Conservation (phyloP, 805 yeast species). For the Saccharomycopsis sp. region DNA sequence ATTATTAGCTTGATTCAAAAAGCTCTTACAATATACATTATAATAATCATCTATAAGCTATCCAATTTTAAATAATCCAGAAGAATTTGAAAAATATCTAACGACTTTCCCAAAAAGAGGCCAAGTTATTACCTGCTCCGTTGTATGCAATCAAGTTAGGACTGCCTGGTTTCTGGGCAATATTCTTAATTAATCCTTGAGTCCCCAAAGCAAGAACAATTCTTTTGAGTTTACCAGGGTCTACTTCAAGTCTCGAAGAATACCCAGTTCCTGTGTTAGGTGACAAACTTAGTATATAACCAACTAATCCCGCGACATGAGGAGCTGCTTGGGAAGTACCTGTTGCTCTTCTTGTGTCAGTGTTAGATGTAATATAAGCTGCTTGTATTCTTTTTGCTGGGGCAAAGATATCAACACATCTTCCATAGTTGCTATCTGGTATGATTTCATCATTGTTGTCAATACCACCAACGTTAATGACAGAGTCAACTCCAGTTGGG, state of each 20-base stretch:
- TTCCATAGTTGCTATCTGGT: slow-evolving; percentile 47
- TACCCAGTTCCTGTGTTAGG: slow-evolving; percentile 50
- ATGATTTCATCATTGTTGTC: slow-evolving; percentile 40
- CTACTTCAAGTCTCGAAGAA: slow-evolving; percentile 36
- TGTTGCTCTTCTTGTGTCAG: slow-evolving; percentile 46
- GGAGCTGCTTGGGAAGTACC: slow-evolving; percentile 64
- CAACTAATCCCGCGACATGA: slow-evolving; percentile 77
- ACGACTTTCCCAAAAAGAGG: slow-evolving; percentile 51
- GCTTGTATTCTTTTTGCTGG: slow-evolving; percentile 51
- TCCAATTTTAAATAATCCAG: no score
- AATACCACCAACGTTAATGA: slow-evolving; percentile 47
- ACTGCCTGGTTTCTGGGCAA: slow-evolving; percentile 57
- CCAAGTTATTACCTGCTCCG: slow-evolving; percentile 70
- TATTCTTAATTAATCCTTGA: slow-evolving; percentile 46
- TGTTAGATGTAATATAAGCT: slow-evolving; percentile 46
- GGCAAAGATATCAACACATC: slow-evolving; percentile 46
- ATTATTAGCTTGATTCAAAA: no score
- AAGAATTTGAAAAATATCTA: no score
- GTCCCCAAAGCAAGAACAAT: slow-evolving; percentile 65
- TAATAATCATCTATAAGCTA: no score
- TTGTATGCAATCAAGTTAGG: slow-evolving; percentile 72
- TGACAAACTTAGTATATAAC: slow-evolving; percentile 81
- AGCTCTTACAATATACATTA: no score
- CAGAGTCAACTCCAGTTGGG: slow-evolving; percentile 57
- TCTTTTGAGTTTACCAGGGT: slow-evolving; percentile 68